These are phyloP conservation scores for Fusarium staphyleae DNA, from an alignment of 2,329 filamentous ascomycete genomes.

Conservation along the genomic window DNA sequence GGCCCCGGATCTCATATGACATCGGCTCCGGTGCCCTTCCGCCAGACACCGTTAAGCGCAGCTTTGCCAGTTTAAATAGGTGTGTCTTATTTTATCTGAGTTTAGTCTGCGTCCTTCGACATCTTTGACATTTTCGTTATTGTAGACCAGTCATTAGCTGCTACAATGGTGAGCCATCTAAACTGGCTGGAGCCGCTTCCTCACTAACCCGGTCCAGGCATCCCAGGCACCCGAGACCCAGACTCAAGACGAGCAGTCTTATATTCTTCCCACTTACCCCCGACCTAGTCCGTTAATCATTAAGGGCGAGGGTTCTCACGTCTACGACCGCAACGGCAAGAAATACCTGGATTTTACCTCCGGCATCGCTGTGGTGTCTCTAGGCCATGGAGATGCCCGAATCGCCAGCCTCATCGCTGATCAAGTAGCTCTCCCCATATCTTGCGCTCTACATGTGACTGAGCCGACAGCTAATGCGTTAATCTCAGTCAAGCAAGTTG, in stretches of 20 bases:
- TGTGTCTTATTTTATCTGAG: too few relatives aligned
- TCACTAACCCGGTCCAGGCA: background rate
- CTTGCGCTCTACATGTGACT: too few relatives aligned
- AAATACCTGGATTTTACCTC: constrained; percentile 7
- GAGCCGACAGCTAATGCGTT: too few relatives aligned
- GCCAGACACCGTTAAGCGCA: too few relatives aligned
- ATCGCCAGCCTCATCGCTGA: constrained; percentile 4
- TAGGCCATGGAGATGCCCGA: constrained; percentile 2
- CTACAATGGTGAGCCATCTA: background rate
- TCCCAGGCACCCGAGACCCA: background rate
- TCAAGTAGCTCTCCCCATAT: background rate
- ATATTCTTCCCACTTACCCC: constrained; percentile 8
- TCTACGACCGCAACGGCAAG: background rate
- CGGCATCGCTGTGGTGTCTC: constrained; percentile 2
- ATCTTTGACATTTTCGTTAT: too few relatives aligned
- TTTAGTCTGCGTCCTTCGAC: too few relatives aligned
- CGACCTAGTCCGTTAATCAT: constrained; percentile 2
- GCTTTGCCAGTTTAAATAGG: too few relatives aligned
- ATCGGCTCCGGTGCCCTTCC: too few relatives aligned
- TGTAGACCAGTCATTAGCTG: background rate
- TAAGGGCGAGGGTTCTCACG: constrained; percentile 3
- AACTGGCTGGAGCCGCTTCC: background rate
- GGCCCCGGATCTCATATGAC: too few relatives aligned
- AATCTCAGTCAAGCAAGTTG: background rate
- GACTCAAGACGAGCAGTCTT: background rate